Conservation (phyloP, 2,329 filamentous ascomycete genomes). For the Diaporthe ampelina region DNA sequence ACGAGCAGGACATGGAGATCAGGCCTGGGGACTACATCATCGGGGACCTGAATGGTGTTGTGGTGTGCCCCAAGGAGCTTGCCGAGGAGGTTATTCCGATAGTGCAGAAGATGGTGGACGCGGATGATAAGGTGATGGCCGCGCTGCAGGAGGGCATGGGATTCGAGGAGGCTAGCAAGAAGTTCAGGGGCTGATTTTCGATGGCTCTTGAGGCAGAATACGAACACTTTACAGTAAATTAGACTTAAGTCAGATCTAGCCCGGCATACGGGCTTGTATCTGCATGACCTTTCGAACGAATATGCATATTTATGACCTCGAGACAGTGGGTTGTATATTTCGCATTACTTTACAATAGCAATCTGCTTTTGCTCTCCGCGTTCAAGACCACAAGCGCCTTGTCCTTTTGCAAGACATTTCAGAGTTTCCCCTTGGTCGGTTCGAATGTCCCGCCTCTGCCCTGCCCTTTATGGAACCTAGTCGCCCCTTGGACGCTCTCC, state of each 20-base stretch:
- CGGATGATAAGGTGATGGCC: constrained; percentile 58
- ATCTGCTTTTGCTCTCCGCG: background rate
- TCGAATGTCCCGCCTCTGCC: constrained; percentile 20
- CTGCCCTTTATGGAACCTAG: constrained; percentile 18
- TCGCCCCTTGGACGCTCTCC: constrained; percentile 54
- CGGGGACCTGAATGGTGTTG: constrained; percentile 61
- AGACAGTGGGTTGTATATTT: too few species aligned
- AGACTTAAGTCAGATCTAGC: background rate
- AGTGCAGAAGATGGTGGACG: constrained; percentile 57
- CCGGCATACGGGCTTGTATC: background rate
- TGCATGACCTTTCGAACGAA: background rate
- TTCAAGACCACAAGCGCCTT: too few species aligned
- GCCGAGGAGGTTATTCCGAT: constrained; percentile 56
- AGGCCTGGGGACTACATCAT: constrained; percentile 60
- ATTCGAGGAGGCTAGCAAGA: constrained; percentile 59
- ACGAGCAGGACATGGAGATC: constrained; percentile 55
- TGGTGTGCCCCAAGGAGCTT: constrained; percentile 56
- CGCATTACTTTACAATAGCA: background rate
- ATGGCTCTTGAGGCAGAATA: accelerated
- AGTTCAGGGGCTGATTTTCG: constrained; percentile 50
- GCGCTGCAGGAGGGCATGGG: constrained; percentile 58
- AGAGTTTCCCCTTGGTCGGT: constrained; percentile 15
- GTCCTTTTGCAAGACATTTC: too few species aligned
- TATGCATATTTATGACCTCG: too few species aligned
- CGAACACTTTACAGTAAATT: background rate